Conservation (phyloP, 2,329 filamentous ascomycete genomes). For the Colletotrichum godetiae region DNA sequence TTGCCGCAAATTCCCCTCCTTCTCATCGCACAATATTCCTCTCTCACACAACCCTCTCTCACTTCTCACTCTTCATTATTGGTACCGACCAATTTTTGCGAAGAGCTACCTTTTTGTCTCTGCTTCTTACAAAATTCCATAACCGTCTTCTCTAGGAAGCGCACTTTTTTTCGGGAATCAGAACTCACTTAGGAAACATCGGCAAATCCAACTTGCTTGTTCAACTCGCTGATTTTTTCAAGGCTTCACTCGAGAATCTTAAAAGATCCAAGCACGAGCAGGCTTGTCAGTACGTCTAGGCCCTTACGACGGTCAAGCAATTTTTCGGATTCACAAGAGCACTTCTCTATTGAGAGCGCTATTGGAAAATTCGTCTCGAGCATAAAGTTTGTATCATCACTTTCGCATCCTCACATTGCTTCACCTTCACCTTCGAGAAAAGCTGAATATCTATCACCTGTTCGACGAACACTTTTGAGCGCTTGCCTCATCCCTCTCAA, state of each 20-base stretch:
- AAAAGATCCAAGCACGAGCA: background rate
- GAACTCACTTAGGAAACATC: background rate
- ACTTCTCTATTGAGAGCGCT: background rate
- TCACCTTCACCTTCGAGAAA: background rate
- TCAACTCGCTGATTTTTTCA: background rate
- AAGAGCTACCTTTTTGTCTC: background rate
- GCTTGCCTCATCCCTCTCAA: background rate
- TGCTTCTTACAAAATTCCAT: background rate
- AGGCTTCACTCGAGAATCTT: background rate
- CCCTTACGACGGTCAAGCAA: background rate
- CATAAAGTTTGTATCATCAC: background rate
- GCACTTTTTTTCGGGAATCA: background rate
- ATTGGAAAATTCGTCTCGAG: background rate
- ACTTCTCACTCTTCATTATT: background rate
- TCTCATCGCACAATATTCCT: background rate
- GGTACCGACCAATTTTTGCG: too few relatives aligned
- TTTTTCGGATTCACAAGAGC: background rate
- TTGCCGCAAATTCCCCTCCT: background rate
- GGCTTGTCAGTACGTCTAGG: background rate
- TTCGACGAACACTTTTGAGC: background rate
- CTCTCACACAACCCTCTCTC: background rate
- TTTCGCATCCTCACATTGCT: background rate
- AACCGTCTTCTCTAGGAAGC: background rate
- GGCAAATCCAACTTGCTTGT: background rate
- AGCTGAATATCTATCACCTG: background rate